Percentiles rank a stretch among this genome's conserved stretches.
These are phyloP conservation scores for Podospora bellae-mahoneyi DNA, from an alignment of 495 filamentous ascomycete genomes.

Conservation along the genomic window DNA sequence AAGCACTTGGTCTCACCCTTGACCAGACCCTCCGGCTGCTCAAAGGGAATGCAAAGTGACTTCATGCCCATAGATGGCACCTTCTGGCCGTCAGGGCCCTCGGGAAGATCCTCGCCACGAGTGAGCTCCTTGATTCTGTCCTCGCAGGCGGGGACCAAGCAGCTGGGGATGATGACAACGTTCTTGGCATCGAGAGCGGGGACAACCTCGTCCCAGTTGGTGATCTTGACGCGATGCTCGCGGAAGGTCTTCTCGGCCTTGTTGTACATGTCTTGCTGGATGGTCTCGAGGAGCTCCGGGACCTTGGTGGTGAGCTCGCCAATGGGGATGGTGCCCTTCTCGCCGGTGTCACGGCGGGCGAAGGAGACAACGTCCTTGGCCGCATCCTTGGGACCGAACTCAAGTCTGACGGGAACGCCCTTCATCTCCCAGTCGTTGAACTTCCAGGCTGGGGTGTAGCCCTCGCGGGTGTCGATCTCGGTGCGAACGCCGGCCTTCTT, in stretches of 20 bases:
- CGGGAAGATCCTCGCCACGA: not conserved
- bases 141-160: conserved; percentile 76
- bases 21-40: conserved; percentile 79
- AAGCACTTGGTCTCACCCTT: conserved; percentile 82
- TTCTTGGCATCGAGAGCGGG: conserved; percentile 89
- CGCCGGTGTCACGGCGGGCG: conserved; percentile 84
- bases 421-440: conserved; percentile 95
- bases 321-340: conserved; percentile 70
- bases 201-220: conserved; percentile 83
- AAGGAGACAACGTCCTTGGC: conserved; percentile 77
- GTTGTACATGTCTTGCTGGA: conserved; percentile 81
- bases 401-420: conserved; percentile 87
- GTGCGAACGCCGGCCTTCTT: conserved; percentile 64
- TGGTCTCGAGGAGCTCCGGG: conserved; percentile 77
- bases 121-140: conserved; percentile 76
- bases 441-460: conserved; percentile 91
- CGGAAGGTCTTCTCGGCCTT: conserved; percentile 75
- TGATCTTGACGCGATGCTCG: conserved; percentile 73
- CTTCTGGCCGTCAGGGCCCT: conserved; percentile 64
- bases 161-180: conserved; percentile 82
- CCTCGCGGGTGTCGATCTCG: conserved; percentile 74
- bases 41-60: conserved; percentile 94
- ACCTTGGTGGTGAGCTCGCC: conserved; percentile 65
- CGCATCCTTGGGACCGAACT: conserved; percentile 91
- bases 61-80: conserved; percentile 96